A percentile compares a stretch with the other conserved stretches of the same genome.
These are phyloP conservation scores for Calonectria fujianensis DNA, from an alignment of 2,329 filamentous ascomycete genomes.

Conservation along the genomic window DNA sequence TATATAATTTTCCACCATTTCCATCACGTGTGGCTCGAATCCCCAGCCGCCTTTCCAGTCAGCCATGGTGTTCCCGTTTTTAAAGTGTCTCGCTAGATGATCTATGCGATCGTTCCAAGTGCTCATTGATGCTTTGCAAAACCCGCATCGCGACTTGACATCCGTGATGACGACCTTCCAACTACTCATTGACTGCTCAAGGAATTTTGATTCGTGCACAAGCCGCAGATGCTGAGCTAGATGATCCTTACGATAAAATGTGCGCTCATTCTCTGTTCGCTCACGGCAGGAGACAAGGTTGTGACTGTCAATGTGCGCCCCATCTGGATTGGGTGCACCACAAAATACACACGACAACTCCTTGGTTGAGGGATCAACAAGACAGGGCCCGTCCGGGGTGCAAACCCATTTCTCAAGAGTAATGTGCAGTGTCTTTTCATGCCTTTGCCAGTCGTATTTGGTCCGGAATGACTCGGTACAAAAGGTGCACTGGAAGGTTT, in stretches of 20 bases:
- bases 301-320: conserved; percentile 52
- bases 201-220: conserved; percentile 59
- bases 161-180: conserved; percentile 54
- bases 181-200: conserved; percentile 59
- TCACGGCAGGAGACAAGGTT: conserved; percentile 46
- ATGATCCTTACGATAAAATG: conserved; percentile 58
- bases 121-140: conserved; percentile 51
- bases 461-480: conserved; percentile 53
- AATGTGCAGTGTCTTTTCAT: conserved; percentile 50
- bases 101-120: conserved; percentile 56
- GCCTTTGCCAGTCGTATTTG: conserved; percentile 52
- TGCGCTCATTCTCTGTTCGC: conserved; percentile 22
- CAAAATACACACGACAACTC: conserved; percentile 50
- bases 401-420: conserved; percentile 51
- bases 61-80: conserved; percentile 49
- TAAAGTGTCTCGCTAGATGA: conserved; percentile 54
- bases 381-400: conserved; percentile 43
- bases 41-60: conserved; percentile 52
- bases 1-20: conserved; percentile 2
- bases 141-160: conserved; percentile 56
- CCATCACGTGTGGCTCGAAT: conserved; percentile 43
- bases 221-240: conserved; percentile 57
- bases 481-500: conserved; percentile 49
- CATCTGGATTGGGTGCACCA: conserved; percentile 45
- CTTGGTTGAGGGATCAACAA: background rate